These are phyloP conservation scores for Irpex lacteus DNA, from an alignment of 1,284 basidiomycete species.

Conservation along the genomic window DNA sequence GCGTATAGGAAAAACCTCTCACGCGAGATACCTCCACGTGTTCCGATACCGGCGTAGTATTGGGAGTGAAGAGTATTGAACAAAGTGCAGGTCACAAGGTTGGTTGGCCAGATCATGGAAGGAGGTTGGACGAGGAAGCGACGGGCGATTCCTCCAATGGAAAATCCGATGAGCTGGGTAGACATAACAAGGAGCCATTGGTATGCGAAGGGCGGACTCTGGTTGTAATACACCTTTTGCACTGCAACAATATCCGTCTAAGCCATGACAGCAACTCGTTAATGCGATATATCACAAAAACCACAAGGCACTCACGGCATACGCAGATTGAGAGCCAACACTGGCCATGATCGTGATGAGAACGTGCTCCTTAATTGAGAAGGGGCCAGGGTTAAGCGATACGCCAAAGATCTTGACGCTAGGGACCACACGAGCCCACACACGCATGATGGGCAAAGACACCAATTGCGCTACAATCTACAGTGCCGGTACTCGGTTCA, in stretches of 20 bases:
- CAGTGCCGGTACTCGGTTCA: no score
- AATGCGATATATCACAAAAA: slow-evolving; percentile 3
- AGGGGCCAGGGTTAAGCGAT: slow-evolving; percentile 47
- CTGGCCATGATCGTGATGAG: slow-evolving; percentile 71
- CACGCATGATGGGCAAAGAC: slow-evolving; percentile 44
- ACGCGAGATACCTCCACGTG: slow-evolving; percentile 64
- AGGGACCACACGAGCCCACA: slow-evolving; percentile 38
- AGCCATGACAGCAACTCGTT: slow-evolving; percentile 13
- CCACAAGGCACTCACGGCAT: slow-evolving; percentile 35
- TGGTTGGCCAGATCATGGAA: slow-evolving; percentile 89
- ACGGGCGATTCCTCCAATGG: slow-evolving; percentile 75
- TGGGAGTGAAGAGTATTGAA: slow-evolving; percentile 72
- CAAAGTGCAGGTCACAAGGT: slow-evolving; percentile 79
- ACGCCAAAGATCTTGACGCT: slow-evolving; percentile 42
- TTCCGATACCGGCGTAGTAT: slow-evolving; percentile 56
- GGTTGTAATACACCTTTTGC: slow-evolving; percentile 66
- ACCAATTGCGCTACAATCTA: slow-evolving; percentile 46
- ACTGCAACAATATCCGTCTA: slow-evolving; percentile 73
- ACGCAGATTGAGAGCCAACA: slow-evolving; percentile 54
- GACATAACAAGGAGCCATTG: slow-evolving; percentile 78
- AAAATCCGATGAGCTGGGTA: slow-evolving; percentile 83
- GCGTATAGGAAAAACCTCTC: slow-evolving; percentile 73
- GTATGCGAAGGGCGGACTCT: slow-evolving; percentile 38
- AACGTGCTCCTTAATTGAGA: slow-evolving; percentile 39
- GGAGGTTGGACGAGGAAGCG: slow-evolving; percentile 84